phyloP scores from a whole-genome alignment of 192 early-diverging fungal species.

The Podila clonocystis region DNA sequence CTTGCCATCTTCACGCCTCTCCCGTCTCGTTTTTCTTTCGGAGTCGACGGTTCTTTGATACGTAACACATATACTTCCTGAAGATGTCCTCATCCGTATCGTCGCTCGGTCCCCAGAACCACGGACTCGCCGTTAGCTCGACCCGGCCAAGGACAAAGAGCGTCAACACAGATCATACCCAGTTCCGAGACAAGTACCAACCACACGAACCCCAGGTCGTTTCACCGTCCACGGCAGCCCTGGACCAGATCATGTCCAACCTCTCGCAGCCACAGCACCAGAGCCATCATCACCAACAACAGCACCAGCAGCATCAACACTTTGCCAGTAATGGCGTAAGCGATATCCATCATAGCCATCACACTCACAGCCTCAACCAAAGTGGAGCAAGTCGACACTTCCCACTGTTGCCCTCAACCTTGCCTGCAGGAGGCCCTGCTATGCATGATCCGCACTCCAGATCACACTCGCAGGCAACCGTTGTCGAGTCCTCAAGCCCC shows the following conservation, averaged over 20 bases:
- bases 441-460: neutral
- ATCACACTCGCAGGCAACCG: conserved; percentile 11
- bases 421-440: neutral
- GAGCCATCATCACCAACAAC: neutral
- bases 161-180: conserved; percentile 24
- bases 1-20: too few relatives aligned
- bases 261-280: neutral
- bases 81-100: conserved; percentile 4
- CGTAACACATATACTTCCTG: neutral
- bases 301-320: neutral
- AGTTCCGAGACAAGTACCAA: conserved; percentile 5
- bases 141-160: conserved; percentile 26
- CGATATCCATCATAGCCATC: neutral
- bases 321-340: neutral
- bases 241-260: conserved; percentile 28
- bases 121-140: neutral
- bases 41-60: neutral
- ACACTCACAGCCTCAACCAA: neutral
- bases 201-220: neutral
- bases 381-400: neutral
- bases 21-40: neutral
- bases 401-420: neutral
- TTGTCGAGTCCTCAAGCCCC: conserved; percentile 3
- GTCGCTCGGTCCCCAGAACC: conserved; percentile 19
- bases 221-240: conserved; percentile 3